Conservation (phyloP, 2,329 filamentous ascomycete genomes). For the Corynespora cassiicola region DNA sequence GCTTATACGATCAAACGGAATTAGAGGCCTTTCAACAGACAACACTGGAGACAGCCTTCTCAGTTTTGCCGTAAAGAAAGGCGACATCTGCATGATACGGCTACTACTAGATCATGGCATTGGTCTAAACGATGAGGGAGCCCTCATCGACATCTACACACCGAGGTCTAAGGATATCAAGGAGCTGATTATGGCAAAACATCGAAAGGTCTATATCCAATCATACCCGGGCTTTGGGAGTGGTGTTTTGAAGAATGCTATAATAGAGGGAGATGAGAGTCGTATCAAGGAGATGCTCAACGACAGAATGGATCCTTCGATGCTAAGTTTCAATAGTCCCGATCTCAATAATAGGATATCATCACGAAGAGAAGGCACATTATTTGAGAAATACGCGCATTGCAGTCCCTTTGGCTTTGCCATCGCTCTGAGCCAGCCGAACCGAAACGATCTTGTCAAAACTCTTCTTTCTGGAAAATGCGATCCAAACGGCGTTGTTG, state of each 20-base stretch:
- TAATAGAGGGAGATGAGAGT: not conserved
- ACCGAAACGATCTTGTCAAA: not conserved
- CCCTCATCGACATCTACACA: not conserved
- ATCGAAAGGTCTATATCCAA: not conserved
- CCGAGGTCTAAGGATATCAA: not conserved
- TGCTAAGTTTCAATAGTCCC: no score
- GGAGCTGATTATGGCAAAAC: not conserved
- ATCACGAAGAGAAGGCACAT: no score
- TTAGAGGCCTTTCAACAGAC: no score
- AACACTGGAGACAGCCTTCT: not conserved
- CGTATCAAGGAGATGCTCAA: not conserved
- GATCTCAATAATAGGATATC: no score
- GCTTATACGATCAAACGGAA: no score
- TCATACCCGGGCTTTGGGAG: not conserved
- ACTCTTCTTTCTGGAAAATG: no score
- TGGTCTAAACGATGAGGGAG: not conserved
- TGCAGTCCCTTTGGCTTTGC: conserved; percentile 1
- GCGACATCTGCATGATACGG: not conserved
- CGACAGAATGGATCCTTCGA: not conserved
- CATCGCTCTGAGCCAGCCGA: not conserved
- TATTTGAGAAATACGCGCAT: not conserved
- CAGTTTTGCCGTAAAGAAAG: not conserved
- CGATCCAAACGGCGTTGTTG: not conserved
- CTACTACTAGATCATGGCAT: conserved; percentile 1
- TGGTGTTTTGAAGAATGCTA: not conserved